Base-by-base conservation (phyloP, 164 flowering plant genomes). In the Dillenia suffruticosa region DNA sequence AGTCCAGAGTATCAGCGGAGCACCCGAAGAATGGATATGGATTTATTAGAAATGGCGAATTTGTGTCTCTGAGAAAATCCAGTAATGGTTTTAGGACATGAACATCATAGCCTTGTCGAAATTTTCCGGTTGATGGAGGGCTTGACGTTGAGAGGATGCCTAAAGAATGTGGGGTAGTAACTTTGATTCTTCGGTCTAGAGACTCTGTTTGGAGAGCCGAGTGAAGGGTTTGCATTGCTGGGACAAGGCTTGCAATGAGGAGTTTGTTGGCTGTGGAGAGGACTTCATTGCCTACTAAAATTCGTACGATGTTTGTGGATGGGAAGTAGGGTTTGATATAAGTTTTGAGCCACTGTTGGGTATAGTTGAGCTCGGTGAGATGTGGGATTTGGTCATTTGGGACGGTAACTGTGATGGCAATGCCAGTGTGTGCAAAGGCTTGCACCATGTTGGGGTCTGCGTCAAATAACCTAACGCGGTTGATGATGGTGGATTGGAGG, bases 121-220 rank as follows among this genome's bases (percentile, higher is more conserved):
- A 92, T 62, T 64, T 78, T 1, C 90, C 97, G 0, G 74, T 56
- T 6, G 96, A 89, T 0, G 97, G 96, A 2, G 97, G 97, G 68
- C 71, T 73, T 2, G 96, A 89, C 10, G 61, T 58, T 5, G 92
- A 75, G 11, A 92, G 74, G 44, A 88, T 79, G 44, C 91, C 92
- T 46, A 92, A 59, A 0, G 96, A 89, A 63, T 84, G 94, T 22
- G 96, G 95, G 0, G 98, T 87, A 0, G 98, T 83, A 62, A 92
- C 77, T 69, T 88, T 70, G 55, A 92, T 84, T 10, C 68, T 52
- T 2, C 73, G 67, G 62, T 82, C 85, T 1, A 89, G 58, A 0
- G 88, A 69, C 24, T 68, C 80, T 0, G 32, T 70, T 8, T 72
- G 80, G 1, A 92, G 90, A 11, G 92, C 92, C 0, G 79, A 61